Evolutionary conservation across 1,139 yeast genomes (phyloP).

Genomic region (Lodderomyces metapsilosis): DNA sequence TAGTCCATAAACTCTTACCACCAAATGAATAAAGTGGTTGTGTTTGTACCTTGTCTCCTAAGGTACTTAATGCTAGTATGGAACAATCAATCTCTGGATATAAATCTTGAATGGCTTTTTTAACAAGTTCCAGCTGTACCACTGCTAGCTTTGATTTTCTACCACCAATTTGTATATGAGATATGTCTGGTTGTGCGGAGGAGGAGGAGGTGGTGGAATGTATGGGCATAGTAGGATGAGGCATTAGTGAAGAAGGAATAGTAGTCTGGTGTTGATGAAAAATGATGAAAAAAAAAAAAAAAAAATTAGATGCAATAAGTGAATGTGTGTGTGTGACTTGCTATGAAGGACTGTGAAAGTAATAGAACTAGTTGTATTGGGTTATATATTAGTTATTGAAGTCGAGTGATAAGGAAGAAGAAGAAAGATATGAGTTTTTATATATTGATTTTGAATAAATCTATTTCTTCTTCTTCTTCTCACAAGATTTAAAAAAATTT

Average conservation of each 20-base stretch:
- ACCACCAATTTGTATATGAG: constrained; percentile 69
- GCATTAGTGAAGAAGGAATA: constrained; percentile 10
- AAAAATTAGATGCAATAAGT: too few species aligned
- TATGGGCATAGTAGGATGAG: constrained; percentile 15
- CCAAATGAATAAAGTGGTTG: constrained; percentile 92
- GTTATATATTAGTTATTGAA: too few species aligned
- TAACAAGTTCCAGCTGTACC: constrained; percentile 77
- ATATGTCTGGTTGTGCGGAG: constrained; percentile 10
- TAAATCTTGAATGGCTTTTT: constrained; percentile 51
- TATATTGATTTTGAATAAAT: too few species aligned
- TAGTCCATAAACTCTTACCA: constrained; percentile 95
- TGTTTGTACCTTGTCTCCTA: constrained; percentile 85
- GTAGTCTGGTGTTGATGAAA: background rate
- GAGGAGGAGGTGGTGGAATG: constrained; percentile 2
- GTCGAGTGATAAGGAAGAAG: too few species aligned
- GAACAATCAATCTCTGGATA: constrained; percentile 64
- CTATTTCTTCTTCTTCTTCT: too few species aligned
- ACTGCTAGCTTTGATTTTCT: constrained; percentile 87
- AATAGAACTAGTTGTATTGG: too few species aligned
- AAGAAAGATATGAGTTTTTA: too few species aligned
- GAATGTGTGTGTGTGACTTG: too few species aligned
- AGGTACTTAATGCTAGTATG: constrained; percentile 76
- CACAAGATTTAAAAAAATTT: background rate
- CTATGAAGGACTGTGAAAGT: too few species aligned
- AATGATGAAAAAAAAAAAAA: background rate